Evolutionary conservation across 164 flowering plant genomes (phyloP), one percentile per base, ranked within the genome.

Genomic region (Annona cherimola): DNA sequence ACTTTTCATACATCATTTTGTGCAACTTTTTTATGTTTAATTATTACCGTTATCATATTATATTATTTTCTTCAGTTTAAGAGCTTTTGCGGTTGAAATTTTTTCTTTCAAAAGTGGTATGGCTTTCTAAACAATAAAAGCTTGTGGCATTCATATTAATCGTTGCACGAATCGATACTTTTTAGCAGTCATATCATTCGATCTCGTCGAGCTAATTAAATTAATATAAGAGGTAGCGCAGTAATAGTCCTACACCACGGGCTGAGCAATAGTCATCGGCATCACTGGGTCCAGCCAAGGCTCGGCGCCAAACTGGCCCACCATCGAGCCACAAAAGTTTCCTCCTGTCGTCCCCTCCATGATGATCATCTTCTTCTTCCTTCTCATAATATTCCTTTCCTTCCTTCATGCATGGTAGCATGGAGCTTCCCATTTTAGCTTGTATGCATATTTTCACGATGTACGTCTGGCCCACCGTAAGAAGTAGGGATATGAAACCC

Each of bases 401-500:
- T 4, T 50, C 44, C n/a, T 61, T 46, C 45, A 72, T 75, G 73
- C 96, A 90, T 39, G 96, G 96, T 14, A 86, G 89, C 91, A 86
- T 84, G 46, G 54, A 65, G 20, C 75, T 59, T 35, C 81, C 89
- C 19, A 63, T 26, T 5, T 77, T 63, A 19, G 63, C 18, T 19
- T 90, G 79, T 19, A 90, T 80, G 76, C 92, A 90, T 67, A 90
- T 86, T 61, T 74, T 81, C 0, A 85, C 43, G 40, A 90, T 69
- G 44, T 69, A 76, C 16, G 18, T 55, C 45, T 86, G 79, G 2
- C 86, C 87, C 44, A 87, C 79, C 2, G 91, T 87, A 0, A 90
- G 77, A 9, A 90, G 84, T 35, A 90, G 75, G 3, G 92, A 90
- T 64, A 90, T 84, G 76, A 90, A 90, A 4, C 95, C 95, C 42